Evolutionary conservation across 139 green algal genomes (phyloP), one percentile per base, ranked within the genome.

Genomic region (Micractinium sp.): DNA sequence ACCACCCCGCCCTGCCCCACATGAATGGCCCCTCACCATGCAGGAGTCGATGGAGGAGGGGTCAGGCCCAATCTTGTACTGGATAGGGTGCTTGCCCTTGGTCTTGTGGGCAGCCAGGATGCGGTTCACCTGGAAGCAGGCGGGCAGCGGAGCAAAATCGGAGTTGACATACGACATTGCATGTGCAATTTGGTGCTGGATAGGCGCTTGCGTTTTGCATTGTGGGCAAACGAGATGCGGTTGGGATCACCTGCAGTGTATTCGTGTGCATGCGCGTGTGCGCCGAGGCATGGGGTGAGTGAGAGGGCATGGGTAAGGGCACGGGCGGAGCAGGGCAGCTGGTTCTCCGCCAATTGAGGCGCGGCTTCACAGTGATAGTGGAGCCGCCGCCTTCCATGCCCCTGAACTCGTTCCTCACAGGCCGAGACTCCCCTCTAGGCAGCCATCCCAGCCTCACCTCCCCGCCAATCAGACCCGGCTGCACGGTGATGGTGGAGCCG

Each of bases 41-140:
- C 96, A 98, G 63, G 89, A 96, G 92, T 99, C 97, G 86, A 99
- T 99, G 89, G 95, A 98, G 38, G 95, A 97, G 14, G 97, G 97
- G 92, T 99, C 97, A 0, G 97, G 97, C 0, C 97, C 97, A 87
- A 99, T 98, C 95, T 99, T 99, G 95, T 99, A 99, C 94, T 98
- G 96, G 60, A 91, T 67, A 13, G 89, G 87, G 86, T 96, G 93
- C 80, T 95, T 96, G 90, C 94, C 53, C 93, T 96, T 97, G 13
- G 90, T 85, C 83, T 96, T 90, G 92, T 99, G 92, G 0, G 93
- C 92, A 23, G 93, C 95, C 67, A 99, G 93, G 77, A 99, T 95
- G 74, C 82, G 82, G 78, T 90, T 90, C n/a, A 90, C 78, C 78
- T 84, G 78, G 12, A 9, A 12, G 38, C 3, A 31, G 73, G 47